Evolutionary conservation across 305 asterid species (phyloP), one percentile per base, ranked within the genome.

Genomic region (Fraxinus sp.): DNA sequence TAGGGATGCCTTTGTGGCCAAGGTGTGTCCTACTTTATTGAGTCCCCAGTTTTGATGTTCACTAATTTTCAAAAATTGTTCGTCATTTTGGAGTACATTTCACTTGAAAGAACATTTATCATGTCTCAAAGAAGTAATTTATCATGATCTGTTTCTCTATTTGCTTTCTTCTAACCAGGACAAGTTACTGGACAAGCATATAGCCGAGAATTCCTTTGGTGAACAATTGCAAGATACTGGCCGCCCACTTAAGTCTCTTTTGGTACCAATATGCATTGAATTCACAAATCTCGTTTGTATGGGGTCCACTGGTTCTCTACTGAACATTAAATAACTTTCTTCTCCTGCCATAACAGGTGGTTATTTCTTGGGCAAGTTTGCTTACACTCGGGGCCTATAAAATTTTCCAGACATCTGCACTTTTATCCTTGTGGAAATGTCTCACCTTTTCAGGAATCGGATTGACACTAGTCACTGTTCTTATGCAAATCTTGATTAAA

Each of bases 341-440:
- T 28, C 37, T 28, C 75, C 75, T 83, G 33, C 49, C 46, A 81
- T 37, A 64, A 74, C 83, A 89, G 92, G 92, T 89, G 78, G 90
- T 94, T 77, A 77, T 87, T 82, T 90, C 90, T 18, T 95, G 99
- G 98, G 90, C 90, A 35, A 84, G 88, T 79, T 78, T 94, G 85
- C 90, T 94, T 76, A 78, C 83, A 78, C 80, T 90, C 70, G 99
- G 90, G 39, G 84, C 91, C 52, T 36, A 83, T 76, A 93, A 94
- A 85, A 86, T 93, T 77, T 82, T 93, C 89, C 93, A 86, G 72
- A 66, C 91, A 86, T 88, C 86, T 70, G 83, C 94, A 26, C 85
- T 94, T 76, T 84, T 96, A 86, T 94, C 97, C 1, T 91, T 98
- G 5, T 88, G 98, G 98, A 93, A 91, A 86, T 98, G 98, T 80